A percentile compares a stretch with the other conserved stretches of the same genome.
These are phyloP conservation scores for Suillus spraguei DNA, from an alignment of 768 basidiomycete genomes.

Conservation along the genomic window DNA sequence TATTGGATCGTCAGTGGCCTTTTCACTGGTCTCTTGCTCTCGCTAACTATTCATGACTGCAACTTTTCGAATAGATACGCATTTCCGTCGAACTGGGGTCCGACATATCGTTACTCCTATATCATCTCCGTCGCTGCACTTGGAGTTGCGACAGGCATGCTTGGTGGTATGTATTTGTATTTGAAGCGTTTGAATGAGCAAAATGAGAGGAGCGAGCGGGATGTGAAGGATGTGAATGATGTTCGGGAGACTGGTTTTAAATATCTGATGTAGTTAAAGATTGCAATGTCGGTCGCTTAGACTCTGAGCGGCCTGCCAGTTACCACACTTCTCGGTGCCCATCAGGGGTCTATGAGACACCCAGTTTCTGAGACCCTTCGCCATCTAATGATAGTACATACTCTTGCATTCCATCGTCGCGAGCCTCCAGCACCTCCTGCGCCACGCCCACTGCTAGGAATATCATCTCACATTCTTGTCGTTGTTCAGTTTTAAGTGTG, in stretches of 20 bases:
- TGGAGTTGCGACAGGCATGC: neutral
- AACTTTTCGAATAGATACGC: neutral
- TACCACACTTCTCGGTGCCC: too few species aligned
- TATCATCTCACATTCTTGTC: too few species aligned
- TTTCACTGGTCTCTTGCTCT: neutral
- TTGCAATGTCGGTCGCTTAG: too few species aligned
- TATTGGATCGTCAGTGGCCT: neutral
- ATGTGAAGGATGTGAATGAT: too few species aligned
- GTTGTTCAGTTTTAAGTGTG: too few species aligned
- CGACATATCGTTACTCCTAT: slow-evolving; percentile 6
- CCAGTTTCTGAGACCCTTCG: too few species aligned
- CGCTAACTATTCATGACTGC: neutral
- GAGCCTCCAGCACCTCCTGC: too few species aligned
- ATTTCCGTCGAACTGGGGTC: neutral
- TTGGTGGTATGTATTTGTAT: neutral
- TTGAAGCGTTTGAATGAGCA: neutral
- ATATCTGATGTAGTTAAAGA: neutral
- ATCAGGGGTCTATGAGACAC: too few species aligned
- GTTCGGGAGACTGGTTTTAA: neutral
- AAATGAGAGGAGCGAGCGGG: neutral
- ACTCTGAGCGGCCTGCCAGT: too few species aligned
- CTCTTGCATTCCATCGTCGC: too few species aligned
- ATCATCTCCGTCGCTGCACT: neutral
- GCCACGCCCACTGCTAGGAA: too few species aligned
- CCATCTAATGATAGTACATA: too few species aligned